Base-by-base conservation (phyloP, 805 yeast genomes). In the Cyberlindnera misumaiensis region DNA sequence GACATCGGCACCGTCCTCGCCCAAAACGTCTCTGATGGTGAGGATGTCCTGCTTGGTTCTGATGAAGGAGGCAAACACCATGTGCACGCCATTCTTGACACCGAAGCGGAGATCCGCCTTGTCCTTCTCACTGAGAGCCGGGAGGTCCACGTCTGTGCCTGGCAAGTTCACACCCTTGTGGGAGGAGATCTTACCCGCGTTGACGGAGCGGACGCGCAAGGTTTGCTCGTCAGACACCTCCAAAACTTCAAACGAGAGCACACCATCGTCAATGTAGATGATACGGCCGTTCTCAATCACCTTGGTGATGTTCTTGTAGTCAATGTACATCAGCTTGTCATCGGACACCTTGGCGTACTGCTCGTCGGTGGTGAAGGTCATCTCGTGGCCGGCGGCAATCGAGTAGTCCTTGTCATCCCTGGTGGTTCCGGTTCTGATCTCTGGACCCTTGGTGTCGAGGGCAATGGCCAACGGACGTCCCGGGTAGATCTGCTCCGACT, bases 151-250 rank as follows among this genome's bases (percentile, higher is more conserved):
- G 64, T 93, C 97, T 49, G 97, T 90, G 69, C 90, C 90, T 69
- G 98, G 98, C 65, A 93, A 76, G 78, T 93, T 93, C 56, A 93
- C 97, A 74, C 98, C 98, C 81, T 93, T 93, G 77, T 88, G 97
- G 52, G 96, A 87, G 54, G 83, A 85, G 67, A 93, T 83, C 72
- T 79, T 85, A 73, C 98, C 98, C 48, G 93, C 84, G 72, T 93
- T 93, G 65, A 90, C 72, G 46, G 97, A 82, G 60, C 70, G 75
- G 58, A 88, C 97, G 71, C 77, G 84, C 66, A 93, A 72, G 61
- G 89, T 88, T 64, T 73, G 56, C 48, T 71, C 83, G 64, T 93
- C 93, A 51, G 76, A 73, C 48, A 89, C 73, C 67, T 89, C 89
- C 48, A 80, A 59, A 40, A 93, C 98, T 72, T 84, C 88, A 63